Evolutionary conservation across 805 yeast genomes (phyloP).

Genomic region (Ogataea methylovora): DNA sequence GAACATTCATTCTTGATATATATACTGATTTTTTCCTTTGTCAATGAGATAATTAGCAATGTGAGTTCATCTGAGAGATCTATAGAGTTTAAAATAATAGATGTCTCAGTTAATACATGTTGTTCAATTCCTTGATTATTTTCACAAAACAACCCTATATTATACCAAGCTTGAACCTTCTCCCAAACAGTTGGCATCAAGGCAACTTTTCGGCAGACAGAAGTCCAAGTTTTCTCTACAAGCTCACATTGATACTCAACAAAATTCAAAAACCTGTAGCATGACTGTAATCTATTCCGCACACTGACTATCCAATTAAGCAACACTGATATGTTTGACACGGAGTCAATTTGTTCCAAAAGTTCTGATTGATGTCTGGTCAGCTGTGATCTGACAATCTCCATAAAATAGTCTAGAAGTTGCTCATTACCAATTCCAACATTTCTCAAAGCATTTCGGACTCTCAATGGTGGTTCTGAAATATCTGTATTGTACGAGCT

Average conservation of each 20-base stretch:
- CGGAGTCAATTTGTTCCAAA: neutral
- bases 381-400: constrained; percentile 9
- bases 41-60: constrained; percentile 27
- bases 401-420: constrained; percentile 8
- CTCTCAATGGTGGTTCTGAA: constrained; percentile 14
- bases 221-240: constrained; percentile 13
- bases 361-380: constrained; percentile 8
- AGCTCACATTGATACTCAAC: constrained; percentile 8
- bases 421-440: constrained; percentile 10
- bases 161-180: constrained; percentile 8
- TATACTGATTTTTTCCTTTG: constrained; percentile 28
- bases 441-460: constrained; percentile 12
- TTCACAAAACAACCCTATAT: constrained; percentile 9
- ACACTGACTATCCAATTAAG: constrained; percentile 11
- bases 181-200: constrained; percentile 4
- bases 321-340: constrained; percentile 2
- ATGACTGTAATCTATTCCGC: constrained; percentile 6
- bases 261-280: constrained; percentile 6
- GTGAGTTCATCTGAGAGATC: constrained; percentile 17
- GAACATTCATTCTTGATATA: constrained; percentile 25
- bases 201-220: constrained; percentile 14
- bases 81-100: constrained; percentile 10
- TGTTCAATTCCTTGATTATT: constrained; percentile 2
- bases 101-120: constrained; percentile 8
- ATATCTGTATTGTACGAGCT: constrained; percentile 3